Evolutionary conservation across 805 yeast genomes (phyloP).

Genomic region (Cyberlindnera petersonii): DNA sequence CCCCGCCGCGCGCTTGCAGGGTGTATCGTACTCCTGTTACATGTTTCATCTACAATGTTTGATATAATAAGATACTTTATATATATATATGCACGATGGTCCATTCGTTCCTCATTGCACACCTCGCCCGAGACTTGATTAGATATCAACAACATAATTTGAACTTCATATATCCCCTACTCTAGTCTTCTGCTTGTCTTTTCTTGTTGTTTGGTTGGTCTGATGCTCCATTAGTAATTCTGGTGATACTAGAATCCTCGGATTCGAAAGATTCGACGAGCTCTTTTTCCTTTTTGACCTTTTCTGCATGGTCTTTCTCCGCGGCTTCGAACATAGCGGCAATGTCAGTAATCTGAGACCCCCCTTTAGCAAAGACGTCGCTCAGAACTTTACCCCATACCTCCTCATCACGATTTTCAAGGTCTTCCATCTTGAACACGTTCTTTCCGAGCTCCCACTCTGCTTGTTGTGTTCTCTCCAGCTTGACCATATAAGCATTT

Average conservation of each 20-base stretch:
- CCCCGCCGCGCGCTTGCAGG: no score
- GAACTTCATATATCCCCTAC: no score
- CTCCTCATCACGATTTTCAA: conserved; percentile 53
- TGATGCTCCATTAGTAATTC: neutral
- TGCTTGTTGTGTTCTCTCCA: conserved; percentile 71
- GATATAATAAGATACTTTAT: no score
- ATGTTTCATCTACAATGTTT: no score
- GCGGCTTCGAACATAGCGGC: conserved; percentile 35
- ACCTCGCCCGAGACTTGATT: no score
- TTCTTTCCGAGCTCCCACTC: conserved; percentile 76
- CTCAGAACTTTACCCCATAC: conserved; percentile 69
- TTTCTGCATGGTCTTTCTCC: conserved; percentile 20
- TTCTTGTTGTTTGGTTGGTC: no score
- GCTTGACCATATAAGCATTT: conserved; percentile 83
- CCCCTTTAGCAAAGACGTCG: conserved; percentile 47
- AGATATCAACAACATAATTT: no score
- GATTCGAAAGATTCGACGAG: neutral
- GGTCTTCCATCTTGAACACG: conserved; percentile 65
- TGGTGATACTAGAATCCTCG: neutral
- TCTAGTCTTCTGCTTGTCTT: no score
- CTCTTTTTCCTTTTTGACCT: conserved; percentile 3
- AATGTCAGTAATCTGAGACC: conserved; percentile 34
- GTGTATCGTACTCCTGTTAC: no score
- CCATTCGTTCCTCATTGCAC: no score
- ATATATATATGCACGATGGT: no score